Base-by-base conservation (phyloP, 345 rosid species). In the Eucalyptus brandiana region DNA sequence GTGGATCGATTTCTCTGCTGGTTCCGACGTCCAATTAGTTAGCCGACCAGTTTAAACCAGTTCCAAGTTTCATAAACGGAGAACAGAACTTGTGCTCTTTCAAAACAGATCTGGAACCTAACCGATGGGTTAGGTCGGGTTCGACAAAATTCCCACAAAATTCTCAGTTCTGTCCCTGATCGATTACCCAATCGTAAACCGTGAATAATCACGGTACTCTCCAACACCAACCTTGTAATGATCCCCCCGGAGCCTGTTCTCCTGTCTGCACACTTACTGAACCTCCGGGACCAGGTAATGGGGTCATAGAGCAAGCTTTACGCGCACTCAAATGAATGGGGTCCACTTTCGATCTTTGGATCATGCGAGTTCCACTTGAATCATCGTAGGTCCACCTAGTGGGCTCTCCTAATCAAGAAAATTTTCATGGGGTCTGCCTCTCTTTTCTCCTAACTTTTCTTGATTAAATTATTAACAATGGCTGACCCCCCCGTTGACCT, bases 401-500 rank as follows among this genome's bases (percentile, higher is more conserved):
- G 40, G 37, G 19, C 76, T 17, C 19, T 15, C 37, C 32, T n/a
- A 65, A 65, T 65, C 40, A 65, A n/a, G 76, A 65, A n/a, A n/a
- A 30, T 65, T n/a, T 65, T 65, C 28, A 40, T 40, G 81, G 28
- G 83, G 28, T 23, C 60, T 47, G 40, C 32, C 42, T 65, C 51
- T 53, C 30, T 47, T 60, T 80, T 34, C 34, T 86, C 37, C 51
- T 49, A 15, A 44, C 48, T 28, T 80, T 5, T 37, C 2, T 80
- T 3, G 23, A 23, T 11, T 16, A 37, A 30, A 53, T 65, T 32
- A 67, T 6, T 37, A 87, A 88, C 65, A 42, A 56, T 17, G 86
- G 62, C 91, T 91, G 92, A 94, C 94, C 87, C 88, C 88, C 88
- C 88, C 76, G 93, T 93, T 91, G 93, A 93, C 93, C 87, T 3